phyloP scores from a whole-genome alignment of 108 stramenopile genomes.

The Epithemia pelagica region DNA sequence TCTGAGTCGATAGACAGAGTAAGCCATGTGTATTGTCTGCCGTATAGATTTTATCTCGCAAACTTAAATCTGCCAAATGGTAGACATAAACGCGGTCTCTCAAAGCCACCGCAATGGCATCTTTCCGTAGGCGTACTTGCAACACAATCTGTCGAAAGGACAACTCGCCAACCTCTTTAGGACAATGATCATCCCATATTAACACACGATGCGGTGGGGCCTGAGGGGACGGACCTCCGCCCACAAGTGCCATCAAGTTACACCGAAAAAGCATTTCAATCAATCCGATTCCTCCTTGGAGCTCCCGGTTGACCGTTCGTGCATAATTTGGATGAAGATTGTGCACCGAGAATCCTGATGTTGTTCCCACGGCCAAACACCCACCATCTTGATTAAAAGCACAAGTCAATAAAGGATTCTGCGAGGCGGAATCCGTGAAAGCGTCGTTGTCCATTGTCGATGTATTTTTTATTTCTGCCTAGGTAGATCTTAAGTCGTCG shows the following conservation, averaged over 20 bases:
- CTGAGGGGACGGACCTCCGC: conserved; percentile 81
- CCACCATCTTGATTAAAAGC: conserved; percentile 87
- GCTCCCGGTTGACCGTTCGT: conserved; percentile 70
- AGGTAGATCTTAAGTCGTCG: too few species aligned
- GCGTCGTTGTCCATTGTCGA: conserved; percentile 8
- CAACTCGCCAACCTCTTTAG: conserved; percentile 92
- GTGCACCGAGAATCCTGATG: conserved; percentile 92
- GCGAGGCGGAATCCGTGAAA: background rate
- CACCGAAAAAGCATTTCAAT: conserved; percentile 99
- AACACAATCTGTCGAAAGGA: conserved; percentile 85
- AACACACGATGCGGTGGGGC: conserved; percentile 95
- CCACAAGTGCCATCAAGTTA: conserved; percentile 96
- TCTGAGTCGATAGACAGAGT: conserved; percentile 81
- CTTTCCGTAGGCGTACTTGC: conserved; percentile 85
- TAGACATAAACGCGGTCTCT: conserved; percentile 91
- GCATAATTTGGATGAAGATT: conserved; percentile 87
- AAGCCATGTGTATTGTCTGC: conserved; percentile 87
- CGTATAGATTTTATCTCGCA: conserved; percentile 93
- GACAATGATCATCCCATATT: conserved; percentile 98
- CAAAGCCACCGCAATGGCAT: conserved; percentile 93
- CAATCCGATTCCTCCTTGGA: conserved; percentile 86
- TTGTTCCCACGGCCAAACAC: conserved; percentile 85
- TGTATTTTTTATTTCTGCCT: too few species aligned
- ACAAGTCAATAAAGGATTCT: conserved; percentile 50
- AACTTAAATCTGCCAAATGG: conserved; percentile 85